Percentiles rank a stretch among this genome's conserved stretches.
Conservation (phyloP, 495 filamentous ascomycete species). For the Lentithecium fluviatile region DNA sequence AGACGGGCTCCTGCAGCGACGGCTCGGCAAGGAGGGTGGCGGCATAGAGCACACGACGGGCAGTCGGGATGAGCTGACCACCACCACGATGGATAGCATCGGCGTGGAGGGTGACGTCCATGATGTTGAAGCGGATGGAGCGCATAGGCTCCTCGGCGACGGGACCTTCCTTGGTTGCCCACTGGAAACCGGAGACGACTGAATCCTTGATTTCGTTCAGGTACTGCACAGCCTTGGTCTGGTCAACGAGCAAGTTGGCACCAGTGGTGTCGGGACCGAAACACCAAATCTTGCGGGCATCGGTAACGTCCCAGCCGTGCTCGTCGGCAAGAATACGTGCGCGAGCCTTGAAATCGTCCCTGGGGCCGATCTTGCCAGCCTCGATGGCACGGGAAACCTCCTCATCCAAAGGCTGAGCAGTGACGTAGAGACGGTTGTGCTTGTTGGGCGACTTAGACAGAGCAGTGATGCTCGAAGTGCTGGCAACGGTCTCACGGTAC, state of each 20-base stretch:
- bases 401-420: slow-evolving; percentile 83
- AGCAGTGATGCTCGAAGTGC: slow-evolving; percentile 84
- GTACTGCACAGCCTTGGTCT: slow-evolving; percentile 99
- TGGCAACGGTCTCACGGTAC: slow-evolving; percentile 93
- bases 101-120: slow-evolving; percentile 98
- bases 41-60: slow-evolving; percentile 96
- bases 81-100: slow-evolving; percentile 99
- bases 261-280: slow-evolving; percentile 98
- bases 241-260: slow-evolving; percentile 97
- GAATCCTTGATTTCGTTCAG: slow-evolving; percentile 99
- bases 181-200: slow-evolving; percentile 99
- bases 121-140: slow-evolving; percentile 94
- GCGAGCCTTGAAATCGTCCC: slow-evolving; percentile 99
- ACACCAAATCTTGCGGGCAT: slow-evolving; percentile 99
- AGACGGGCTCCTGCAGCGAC: slow-evolving; percentile 91
- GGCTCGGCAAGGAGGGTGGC: slow-evolving; percentile 87
- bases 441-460: slow-evolving; percentile 99
- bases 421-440: slow-evolving; percentile 99
- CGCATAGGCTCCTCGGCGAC: slow-evolving; percentile 98
- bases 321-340: slow-evolving; percentile 96
- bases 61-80: slow-evolving; percentile 97
- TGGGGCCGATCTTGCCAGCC: slow-evolving; percentile 83
- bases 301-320: slow-evolving; percentile 98
- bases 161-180: slow-evolving; percentile 97
- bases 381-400: slow-evolving; percentile 91